These are phyloP conservation scores for Nothophoma quercina DNA, from an alignment of 2,329 filamentous ascomycete species.

Conservation along the genomic window DNA sequence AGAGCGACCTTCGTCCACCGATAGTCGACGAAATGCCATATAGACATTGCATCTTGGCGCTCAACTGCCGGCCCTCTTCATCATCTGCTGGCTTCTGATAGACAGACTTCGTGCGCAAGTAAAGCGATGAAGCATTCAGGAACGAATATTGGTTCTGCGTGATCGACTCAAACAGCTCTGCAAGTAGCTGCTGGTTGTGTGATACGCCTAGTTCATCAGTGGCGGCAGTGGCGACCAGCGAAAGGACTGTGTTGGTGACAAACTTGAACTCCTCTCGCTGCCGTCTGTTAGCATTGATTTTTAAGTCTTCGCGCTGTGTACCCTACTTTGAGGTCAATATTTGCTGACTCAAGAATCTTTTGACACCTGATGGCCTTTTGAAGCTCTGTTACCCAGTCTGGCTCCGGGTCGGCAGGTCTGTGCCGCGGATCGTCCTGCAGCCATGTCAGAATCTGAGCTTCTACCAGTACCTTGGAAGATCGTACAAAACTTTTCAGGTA, in stretches of 20 bases:
- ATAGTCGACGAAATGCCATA: conserved; percentile 67
- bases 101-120: conserved; percentile 58
- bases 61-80: conserved; percentile 64
- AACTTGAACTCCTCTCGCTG: conserved; percentile 46
- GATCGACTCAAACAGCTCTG: conserved; percentile 50
- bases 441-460: conserved; percentile 18
- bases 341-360: conserved; percentile 56
- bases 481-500: conserved; percentile 67
- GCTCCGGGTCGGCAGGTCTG: conserved; percentile 35
- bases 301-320: too few species aligned
- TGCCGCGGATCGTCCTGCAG: conserved; percentile 51
- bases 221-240: conserved; percentile 42
- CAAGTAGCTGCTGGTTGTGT: conserved; percentile 53
- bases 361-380: conserved; percentile 43
- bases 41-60: conserved; percentile 74
- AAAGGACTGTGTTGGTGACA: conserved; percentile 52
- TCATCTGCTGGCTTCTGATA: conserved; percentile 50
- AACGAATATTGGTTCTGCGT: conserved; percentile 65
- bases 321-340: conserved; percentile 51
- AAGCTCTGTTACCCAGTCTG: conserved; percentile 41
- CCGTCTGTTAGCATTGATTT: conserved; percentile 13
- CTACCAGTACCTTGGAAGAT: too few species aligned
- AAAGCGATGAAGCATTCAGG: conserved; percentile 68
- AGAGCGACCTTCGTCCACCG: conserved; percentile 37
- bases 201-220: conserved; percentile 54